Percentiles rank a stretch among this genome's conserved stretches.
phyloP scores from a whole-genome alignment of 768 basidiomycete species.

The Lyophyllum shimeji region DNA sequence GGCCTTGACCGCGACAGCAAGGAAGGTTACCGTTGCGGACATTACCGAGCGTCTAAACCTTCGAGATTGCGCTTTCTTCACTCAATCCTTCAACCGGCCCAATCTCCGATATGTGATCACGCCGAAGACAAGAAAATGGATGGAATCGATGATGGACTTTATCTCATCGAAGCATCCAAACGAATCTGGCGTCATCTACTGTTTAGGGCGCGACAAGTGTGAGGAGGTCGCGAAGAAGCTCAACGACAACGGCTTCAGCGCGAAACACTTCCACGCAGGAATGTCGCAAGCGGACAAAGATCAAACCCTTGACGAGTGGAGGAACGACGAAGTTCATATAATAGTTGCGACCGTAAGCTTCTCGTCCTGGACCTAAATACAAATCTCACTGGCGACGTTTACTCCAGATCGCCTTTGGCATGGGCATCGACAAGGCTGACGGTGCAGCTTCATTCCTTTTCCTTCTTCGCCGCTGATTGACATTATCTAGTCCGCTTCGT shows the following conservation, averaged over 20 bases:
- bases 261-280: conserved; percentile 85
- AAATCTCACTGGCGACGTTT: not conserved
- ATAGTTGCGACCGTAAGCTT: conserved; percentile 87
- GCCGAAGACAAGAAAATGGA: conserved; percentile 38
- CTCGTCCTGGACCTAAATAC: conserved; percentile 2
- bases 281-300: conserved; percentile 65
- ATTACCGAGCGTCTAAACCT: conserved; percentile 74
- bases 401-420: conserved; percentile 87
- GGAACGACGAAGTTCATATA: conserved; percentile 64
- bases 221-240: conserved; percentile 78
- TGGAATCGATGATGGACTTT: conserved; percentile 66
- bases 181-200: conserved; percentile 86
- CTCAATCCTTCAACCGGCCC: conserved; percentile 90
- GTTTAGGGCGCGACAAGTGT: conserved; percentile 66
- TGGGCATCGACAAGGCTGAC: conserved; percentile 91
- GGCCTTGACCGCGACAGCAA: conserved; percentile 96
- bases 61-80: conserved; percentile 54
- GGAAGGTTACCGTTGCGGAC: conserved; percentile 72
- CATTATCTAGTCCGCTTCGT: conserved; percentile 78
- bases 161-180: conserved; percentile 57
- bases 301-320: conserved; percentile 70
- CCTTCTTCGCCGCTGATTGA: conserved; percentile 1
- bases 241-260: conserved; percentile 56
- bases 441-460: conserved; percentile 37
- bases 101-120: conserved; percentile 80